A percentile compares a stretch with the other conserved stretches of the same genome.
These are phyloP conservation scores for Teunomyces kruisii DNA, from an alignment of 805 yeast genomes.

Conservation along the genomic window DNA sequence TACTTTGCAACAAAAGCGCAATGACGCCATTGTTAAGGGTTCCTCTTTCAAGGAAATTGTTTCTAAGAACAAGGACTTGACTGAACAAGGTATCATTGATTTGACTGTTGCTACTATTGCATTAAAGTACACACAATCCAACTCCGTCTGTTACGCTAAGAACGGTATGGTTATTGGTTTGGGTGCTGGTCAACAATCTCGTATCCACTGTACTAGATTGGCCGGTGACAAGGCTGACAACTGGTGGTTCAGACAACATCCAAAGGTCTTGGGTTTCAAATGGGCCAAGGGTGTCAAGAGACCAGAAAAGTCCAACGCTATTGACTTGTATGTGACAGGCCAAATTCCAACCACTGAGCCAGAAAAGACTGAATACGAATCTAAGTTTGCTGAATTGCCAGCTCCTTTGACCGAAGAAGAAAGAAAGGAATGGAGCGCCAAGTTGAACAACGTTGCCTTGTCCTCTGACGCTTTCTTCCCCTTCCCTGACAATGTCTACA, in stretches of 20 bases:
- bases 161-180: constrained; percentile 99
- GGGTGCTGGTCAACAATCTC: constrained; percentile 99
- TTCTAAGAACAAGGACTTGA: constrained; percentile 78
- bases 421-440: constrained; percentile 81
- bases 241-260: constrained; percentile 99
- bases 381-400: constrained; percentile 84
- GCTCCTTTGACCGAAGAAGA: constrained; percentile 78
- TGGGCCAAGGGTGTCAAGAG: constrained; percentile 99
- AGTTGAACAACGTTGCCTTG: constrained; percentile 82
- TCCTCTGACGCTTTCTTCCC: constrained; percentile 99
- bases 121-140: constrained; percentile 95
- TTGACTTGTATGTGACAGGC: constrained; percentile 87
- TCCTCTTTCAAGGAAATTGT: constrained; percentile 90
- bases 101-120: constrained; percentile 97
- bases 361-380: constrained; percentile 87
- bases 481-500: constrained; percentile 97
- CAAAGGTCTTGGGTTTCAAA: constrained; percentile 84
- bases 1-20: constrained; percentile 93
- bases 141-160: constrained; percentile 97
- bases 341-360: constrained; percentile 92
- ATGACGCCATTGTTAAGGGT: constrained; percentile 92
- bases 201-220: constrained; percentile 98
- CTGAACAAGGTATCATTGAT: constrained; percentile 91
- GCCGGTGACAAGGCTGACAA: constrained; percentile 99
- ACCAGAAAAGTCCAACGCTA: constrained; percentile 98